Conservation (phyloP, 2,329 filamentous ascomycete genomes). For the Talaromyces sp. region DNA sequence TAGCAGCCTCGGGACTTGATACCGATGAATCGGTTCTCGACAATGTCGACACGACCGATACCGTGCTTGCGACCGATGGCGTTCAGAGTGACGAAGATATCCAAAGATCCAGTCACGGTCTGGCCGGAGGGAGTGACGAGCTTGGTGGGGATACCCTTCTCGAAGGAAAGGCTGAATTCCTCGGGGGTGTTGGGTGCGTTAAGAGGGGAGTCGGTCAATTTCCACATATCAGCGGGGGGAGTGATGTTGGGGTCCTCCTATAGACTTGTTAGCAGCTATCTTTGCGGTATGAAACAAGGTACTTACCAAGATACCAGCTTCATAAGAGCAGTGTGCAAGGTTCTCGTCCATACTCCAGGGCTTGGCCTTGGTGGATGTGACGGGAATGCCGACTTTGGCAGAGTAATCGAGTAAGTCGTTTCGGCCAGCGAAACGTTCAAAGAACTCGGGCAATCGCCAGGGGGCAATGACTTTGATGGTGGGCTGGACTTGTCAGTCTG, state of each 20-base stretch:
- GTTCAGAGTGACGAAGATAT: slow-evolving; percentile 70
- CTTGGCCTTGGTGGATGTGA: slow-evolving; percentile 44
- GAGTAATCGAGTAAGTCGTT: slow-evolving; percentile 50
- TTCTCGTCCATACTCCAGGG: slow-evolving; percentile 32
- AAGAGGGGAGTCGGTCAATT: slow-evolving; percentile 59
- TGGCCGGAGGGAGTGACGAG: slow-evolving; percentile 58
- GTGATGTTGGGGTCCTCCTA: slow-evolving; percentile 53
- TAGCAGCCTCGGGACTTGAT: slow-evolving; percentile 80
- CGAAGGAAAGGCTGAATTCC: slow-evolving; percentile 68
- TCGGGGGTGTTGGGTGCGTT: slow-evolving; percentile 67
- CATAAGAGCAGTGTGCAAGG: slow-evolving; percentile 67
- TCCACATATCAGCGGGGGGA: slow-evolving; percentile 78
- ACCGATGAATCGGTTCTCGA: slow-evolving; percentile 76
- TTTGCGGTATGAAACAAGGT: too few relatives aligned
- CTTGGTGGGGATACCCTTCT: slow-evolving; percentile 71
- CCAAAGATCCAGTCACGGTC: slow-evolving; percentile 63
- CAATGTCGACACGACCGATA: slow-evolving; percentile 77
- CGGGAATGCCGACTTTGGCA: slow-evolving; percentile 45
- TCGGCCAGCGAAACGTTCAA: slow-evolving; percentile 47
- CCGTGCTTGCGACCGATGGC: slow-evolving; percentile 68
- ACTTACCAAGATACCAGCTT: slow-evolving; percentile 64
- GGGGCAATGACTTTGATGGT: slow-evolving; percentile 49
- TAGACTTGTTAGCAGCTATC: slow-evolving; percentile 8
- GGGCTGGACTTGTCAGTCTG: slow-evolving; percentile 26
- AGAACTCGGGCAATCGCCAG: slow-evolving; percentile 49